phyloP scores from a whole-genome alignment of 2,329 filamentous ascomycete species.

The Fusarium citri region DNA sequence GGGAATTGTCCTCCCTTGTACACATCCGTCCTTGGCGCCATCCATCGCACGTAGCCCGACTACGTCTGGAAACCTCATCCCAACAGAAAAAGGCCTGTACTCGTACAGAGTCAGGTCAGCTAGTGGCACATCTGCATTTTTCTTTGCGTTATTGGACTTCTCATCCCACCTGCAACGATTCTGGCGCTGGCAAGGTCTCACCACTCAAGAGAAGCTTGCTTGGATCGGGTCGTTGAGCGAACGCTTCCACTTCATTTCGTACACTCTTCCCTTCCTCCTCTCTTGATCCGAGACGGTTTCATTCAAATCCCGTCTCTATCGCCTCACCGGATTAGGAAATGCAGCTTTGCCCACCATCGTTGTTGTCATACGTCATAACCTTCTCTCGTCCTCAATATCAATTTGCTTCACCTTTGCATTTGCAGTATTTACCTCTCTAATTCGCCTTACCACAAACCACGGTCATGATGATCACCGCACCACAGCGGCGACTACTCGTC shows the following conservation, averaged over 20 bases:
- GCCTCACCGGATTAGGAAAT: constrained; percentile 16
- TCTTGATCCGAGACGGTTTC: not conserved
- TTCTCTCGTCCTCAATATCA: not conserved
- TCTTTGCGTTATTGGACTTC: not conserved
- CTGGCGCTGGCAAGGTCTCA: constrained; percentile 5
- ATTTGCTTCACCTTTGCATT: not conserved
- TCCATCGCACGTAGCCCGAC: not conserved
- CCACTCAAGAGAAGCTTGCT: constrained; percentile 7
- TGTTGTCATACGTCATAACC: constrained; percentile 35
- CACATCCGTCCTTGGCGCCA: constrained; percentile 4
- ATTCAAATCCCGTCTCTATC: not conserved
- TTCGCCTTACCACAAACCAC: constrained; percentile 26
- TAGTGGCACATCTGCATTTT: constrained; percentile 3
- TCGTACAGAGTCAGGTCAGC: not conserved
- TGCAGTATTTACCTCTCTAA: constrained; percentile 6
- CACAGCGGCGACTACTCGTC: constrained; percentile 49
- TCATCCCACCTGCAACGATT: not conserved
- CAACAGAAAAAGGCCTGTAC: constrained; percentile 18
- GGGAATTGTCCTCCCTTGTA: constrained; percentile 35
- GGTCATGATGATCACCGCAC: constrained; percentile 42
- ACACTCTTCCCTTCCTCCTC: not conserved
- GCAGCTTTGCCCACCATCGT: constrained; percentile 10
- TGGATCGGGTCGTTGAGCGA: not conserved
- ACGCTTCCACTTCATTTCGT: constrained; percentile 1
- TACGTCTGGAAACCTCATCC: constrained; percentile 14